phyloP scores from a whole-genome alignment of 176 grass and related monocot species.

The Rhynchospora pubera region DNA sequence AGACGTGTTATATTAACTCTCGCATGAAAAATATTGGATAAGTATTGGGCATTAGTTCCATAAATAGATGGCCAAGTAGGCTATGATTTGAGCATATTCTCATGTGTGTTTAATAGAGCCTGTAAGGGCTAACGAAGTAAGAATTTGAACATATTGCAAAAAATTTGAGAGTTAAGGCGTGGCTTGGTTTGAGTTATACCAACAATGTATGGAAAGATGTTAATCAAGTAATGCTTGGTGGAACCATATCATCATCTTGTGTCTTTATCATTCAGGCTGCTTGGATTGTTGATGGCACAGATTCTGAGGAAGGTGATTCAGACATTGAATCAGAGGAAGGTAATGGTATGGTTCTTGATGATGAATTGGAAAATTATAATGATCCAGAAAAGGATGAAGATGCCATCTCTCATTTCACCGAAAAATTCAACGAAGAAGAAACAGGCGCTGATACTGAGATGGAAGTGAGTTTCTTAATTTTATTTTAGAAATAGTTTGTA shows the following conservation, averaged over 20 bases:
- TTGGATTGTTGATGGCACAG: constrained; percentile 85
- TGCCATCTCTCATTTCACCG: constrained; percentile 35
- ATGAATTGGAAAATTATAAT: constrained; percentile 42
- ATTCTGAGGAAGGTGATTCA: constrained; percentile 50
- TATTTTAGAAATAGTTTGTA: not conserved
- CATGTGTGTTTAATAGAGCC: not conserved
- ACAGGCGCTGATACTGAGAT: constrained; percentile 71
- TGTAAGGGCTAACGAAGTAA: not conserved
- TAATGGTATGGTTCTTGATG: constrained; percentile 73
- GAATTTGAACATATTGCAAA: not conserved
- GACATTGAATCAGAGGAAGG: constrained; percentile 42
- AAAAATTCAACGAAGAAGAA: constrained; percentile 67
- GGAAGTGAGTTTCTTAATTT: constrained; percentile 53
- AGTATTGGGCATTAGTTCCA: not conserved
- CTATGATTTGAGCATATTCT: not conserved
- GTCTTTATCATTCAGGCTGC: constrained; percentile 52
- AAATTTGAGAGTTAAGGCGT: not conserved
- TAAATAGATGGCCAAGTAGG: not conserved
- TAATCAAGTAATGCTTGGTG: not conserved
- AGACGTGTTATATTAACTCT: not conserved
- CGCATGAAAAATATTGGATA: not conserved
- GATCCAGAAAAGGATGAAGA: constrained; percentile 51
- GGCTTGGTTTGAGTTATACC: not conserved
- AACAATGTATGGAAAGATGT: not conserved
- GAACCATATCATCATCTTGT: constrained; percentile 12